Base-by-base conservation (phyloP, 352 stramenopile genomes). In the Phytophthora fragariaefolia region DNA sequence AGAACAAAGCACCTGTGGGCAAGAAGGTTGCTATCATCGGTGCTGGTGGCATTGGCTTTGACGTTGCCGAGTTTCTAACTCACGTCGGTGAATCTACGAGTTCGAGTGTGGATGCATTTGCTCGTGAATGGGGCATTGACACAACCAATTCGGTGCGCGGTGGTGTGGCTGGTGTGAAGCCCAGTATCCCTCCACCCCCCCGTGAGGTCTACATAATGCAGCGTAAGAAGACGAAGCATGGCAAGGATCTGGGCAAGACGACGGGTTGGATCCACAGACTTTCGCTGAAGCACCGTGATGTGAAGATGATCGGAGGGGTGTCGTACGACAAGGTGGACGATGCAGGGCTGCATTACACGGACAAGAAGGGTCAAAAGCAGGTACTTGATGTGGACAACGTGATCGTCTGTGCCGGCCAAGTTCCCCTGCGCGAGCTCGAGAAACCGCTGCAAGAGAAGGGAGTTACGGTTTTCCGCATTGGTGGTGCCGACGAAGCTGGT, bases 31-130 rank as follows among this genome's bases (percentile, higher is more conserved):
- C 96, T 2, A 80, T 99, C 34, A 98, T 99, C 69, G 97, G 97
- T 36, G 96, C 97, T 23, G 97, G 97, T 59, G 97, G 97, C 4
- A 99, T 99, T 66, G 97, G 97, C n/a, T 99, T 99, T 70, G 97
- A 99, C 82, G 93, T 99, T 7, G 87, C 93, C 12, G 97, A 99
- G 69, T 99, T 95, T 66, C 69, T 99, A 18, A 81, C 96, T 10
- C 89, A 98, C 69, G 77, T 90, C 6, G 82, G 83, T 46, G 77
- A 81, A 52, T 90, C 82, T 10, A 73, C 83, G 17, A 88, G 78
- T 30, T 76, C 93, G 1, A 89, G 90, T 32, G 63, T 97, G 2
- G 70, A 92, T 40, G 74, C 91, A 38, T 98, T 98, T 64, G 87
- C 93, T 24, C 83, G 93, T 63, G 96, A 98, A 68, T 99, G 97